Percentiles rank a stretch among this genome's conserved stretches.
Evolutionary conservation across 108 stramenopile species (phyloP).

Genomic region (Nitzschia putrida): DNA sequence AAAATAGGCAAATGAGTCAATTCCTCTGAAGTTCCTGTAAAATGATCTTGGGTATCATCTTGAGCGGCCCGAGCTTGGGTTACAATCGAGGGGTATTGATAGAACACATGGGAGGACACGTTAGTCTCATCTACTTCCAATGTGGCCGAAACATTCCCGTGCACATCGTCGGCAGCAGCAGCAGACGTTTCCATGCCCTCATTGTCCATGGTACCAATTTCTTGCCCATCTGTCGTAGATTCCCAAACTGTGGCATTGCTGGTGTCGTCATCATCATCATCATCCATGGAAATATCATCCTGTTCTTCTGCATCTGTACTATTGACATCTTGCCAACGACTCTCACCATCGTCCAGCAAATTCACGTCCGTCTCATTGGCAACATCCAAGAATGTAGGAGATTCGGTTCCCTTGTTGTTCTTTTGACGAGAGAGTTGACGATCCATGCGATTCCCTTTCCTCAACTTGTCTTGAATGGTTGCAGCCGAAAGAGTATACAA

Average conservation of each 20-base stretch:
- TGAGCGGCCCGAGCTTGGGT: slow-evolving; percentile 17
- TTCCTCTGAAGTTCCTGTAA: slow-evolving; percentile 23
- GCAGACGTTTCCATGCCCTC: slow-evolving; percentile 1
- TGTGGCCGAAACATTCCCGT: not conserved
- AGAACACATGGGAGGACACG: slow-evolving; percentile 22
- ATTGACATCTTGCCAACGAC: not conserved
- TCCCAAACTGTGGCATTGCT: too few relatives aligned
- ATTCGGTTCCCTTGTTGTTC: not conserved
- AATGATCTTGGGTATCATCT: slow-evolving; percentile 15
- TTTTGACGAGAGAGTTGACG: not conserved
- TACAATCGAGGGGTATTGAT: slow-evolving; percentile 25
- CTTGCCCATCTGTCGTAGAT: not conserved
- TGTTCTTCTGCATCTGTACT: not conserved
- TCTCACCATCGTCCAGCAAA: not conserved
- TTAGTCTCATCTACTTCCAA: slow-evolving; percentile 5
- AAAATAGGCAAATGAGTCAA: slow-evolving; percentile 49
- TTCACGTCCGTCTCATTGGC: not conserved
- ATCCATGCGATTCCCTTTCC: not conserved
- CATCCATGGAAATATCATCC: not conserved
- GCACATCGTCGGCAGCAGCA: not conserved
- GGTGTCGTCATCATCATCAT: not conserved
- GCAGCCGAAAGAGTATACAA: slow-evolving; percentile 44
- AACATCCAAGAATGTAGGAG: not conserved
- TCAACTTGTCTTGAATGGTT: slow-evolving; percentile 24
- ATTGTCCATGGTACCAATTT: not conserved